phyloP scores from a whole-genome alignment of 1,284 basidiomycete genomes.

The Ustilago curta region DNA sequence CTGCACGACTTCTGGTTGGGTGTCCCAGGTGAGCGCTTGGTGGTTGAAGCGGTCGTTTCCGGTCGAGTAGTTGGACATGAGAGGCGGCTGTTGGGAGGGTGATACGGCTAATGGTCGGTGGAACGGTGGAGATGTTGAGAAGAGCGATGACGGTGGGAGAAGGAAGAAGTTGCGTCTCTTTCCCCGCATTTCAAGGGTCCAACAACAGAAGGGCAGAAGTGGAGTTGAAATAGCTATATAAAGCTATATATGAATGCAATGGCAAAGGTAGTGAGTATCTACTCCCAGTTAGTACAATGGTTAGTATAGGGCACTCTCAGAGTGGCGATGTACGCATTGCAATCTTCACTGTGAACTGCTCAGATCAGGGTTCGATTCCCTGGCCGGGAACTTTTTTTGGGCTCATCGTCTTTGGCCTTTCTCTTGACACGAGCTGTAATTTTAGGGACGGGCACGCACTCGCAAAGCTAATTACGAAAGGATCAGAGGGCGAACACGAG shows the following conservation, averaged over 20 bases:
- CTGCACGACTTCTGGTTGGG: constrained; percentile 41
- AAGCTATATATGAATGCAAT: neutral
- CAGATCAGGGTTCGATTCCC: constrained; percentile 57
- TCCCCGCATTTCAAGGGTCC: too few relatives aligned
- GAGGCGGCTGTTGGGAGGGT: too few relatives aligned
- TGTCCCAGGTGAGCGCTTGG: constrained; percentile 47
- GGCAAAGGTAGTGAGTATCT: neutral
- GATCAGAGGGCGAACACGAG: too few relatives aligned
- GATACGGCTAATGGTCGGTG: neutral
- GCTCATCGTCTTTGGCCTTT: too few relatives aligned
- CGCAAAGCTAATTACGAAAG: too few relatives aligned
- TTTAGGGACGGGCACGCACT: too few relatives aligned
- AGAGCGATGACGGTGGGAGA: neutral
- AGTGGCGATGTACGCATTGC: neutral
- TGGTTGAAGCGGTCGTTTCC: constrained; percentile 49
- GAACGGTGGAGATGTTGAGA: too few relatives aligned
- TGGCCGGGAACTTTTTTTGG: constrained; percentile 46
- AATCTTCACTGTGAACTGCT: constrained; percentile 15
- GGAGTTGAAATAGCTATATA: too few relatives aligned
- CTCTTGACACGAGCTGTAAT: too few relatives aligned
- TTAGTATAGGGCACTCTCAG: constrained; percentile 49
- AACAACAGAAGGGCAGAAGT: too few relatives aligned
- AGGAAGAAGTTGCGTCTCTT: neutral
- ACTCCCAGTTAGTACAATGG: constrained; percentile 49
- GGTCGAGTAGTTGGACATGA: constrained; percentile 37